These are phyloP conservation scores for Calonectria montana DNA, from an alignment of 2,329 filamentous ascomycete species.

Conservation along the genomic window DNA sequence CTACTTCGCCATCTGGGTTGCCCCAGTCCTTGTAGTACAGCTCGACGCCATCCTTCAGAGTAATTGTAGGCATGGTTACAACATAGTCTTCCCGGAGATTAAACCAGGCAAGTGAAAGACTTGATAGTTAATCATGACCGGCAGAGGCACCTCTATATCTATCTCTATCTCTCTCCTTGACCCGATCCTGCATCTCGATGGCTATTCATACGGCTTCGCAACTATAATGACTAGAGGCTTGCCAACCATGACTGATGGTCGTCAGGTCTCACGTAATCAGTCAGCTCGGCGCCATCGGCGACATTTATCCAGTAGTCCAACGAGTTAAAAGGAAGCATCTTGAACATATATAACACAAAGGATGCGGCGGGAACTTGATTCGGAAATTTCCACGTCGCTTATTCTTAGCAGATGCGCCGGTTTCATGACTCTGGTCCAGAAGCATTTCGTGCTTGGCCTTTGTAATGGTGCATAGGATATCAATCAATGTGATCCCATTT, in stretches of 20 bases:
- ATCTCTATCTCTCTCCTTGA: background rate
- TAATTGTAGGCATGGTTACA: constrained; percentile 46
- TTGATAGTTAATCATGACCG: background rate
- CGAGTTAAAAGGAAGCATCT: background rate
- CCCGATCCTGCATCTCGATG: background rate
- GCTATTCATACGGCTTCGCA: background rate
- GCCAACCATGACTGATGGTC: constrained; percentile 4
- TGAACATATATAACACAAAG: background rate
- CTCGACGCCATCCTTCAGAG: constrained; percentile 48
- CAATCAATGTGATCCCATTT: background rate
- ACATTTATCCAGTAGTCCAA: background rate
- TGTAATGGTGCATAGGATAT: background rate
- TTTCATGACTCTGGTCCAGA: background rate
- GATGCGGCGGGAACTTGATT: background rate
- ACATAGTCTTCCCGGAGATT: background rate
- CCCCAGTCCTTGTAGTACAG: constrained; percentile 58
- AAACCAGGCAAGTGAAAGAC: background rate
- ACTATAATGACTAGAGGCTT: background rate
- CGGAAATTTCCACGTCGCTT: background rate
- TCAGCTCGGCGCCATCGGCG: constrained; percentile 17
- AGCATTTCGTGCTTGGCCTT: background rate
- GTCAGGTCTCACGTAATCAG: constrained; percentile 17
- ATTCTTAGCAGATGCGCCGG: background rate
- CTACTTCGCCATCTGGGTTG: constrained; percentile 45
- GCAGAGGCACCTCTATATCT: background rate